Conservation (phyloP, 1,284 basidiomycete genomes). For the Trichosporon sp. region DNA sequence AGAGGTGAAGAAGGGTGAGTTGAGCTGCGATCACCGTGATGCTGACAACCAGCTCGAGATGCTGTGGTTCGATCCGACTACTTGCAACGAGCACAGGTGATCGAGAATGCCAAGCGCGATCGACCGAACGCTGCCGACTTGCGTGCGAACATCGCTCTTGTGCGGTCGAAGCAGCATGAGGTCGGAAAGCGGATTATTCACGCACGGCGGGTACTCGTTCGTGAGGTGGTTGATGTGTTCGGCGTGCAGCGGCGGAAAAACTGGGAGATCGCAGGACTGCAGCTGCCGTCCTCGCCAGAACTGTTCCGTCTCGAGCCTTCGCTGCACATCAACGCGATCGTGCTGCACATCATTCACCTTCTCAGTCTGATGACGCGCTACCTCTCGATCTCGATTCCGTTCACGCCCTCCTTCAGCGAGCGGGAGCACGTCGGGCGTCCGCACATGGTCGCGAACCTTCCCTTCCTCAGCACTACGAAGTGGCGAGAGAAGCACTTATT, state of each 20-base stretch:
- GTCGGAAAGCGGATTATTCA: slow-evolving; percentile 30
- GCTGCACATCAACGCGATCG: slow-evolving; percentile 34
- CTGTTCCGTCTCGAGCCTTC: slow-evolving; percentile 29
- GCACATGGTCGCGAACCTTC: slow-evolving; percentile 30
- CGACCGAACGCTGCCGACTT: slow-evolving; percentile 10
- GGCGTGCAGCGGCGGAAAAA: slow-evolving; percentile 26
- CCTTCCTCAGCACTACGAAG: slow-evolving; percentile 36
- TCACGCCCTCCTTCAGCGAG: slow-evolving; percentile 24
- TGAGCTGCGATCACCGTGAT: too few species aligned
- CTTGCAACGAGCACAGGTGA: not conserved
- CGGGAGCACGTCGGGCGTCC: slow-evolving; percentile 34
- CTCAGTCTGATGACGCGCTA: slow-evolving; percentile 38
- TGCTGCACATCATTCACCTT: slow-evolving; percentile 38
- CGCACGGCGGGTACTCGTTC: slow-evolving; percentile 36
- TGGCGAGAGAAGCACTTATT: slow-evolving; percentile 35
- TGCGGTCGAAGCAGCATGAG: slow-evolving; percentile 24
- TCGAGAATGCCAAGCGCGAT: slow-evolving; percentile 7
- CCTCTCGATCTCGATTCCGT: slow-evolving; percentile 40
- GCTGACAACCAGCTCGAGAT: slow-evolving; percentile 12
- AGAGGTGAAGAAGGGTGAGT: slow-evolving; percentile 20
- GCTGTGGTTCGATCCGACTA: not conserved
- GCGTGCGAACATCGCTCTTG: slow-evolving; percentile 11
- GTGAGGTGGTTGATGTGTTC: slow-evolving; percentile 40
- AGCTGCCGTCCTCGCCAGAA: slow-evolving; percentile 29
- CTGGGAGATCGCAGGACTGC: slow-evolving; percentile 39